phyloP scores from a whole-genome alignment of 2,329 filamentous ascomycete species.

The Fusarium proliferatum region DNA sequence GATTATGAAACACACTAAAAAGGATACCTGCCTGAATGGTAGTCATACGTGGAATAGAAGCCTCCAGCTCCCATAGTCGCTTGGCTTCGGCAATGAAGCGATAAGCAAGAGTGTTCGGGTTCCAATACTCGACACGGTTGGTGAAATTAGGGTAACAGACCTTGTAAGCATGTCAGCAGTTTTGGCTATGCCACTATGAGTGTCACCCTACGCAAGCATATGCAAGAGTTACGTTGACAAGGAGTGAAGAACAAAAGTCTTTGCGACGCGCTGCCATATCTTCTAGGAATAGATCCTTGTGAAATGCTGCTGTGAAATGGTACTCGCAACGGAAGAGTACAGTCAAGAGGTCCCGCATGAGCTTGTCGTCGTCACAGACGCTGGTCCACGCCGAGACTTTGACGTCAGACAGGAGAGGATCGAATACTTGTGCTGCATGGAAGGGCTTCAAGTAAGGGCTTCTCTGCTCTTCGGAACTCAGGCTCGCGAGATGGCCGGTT shows the following conservation, averaged over 20 bases:
- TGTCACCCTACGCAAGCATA: conserved; percentile 49
- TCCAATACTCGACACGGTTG: conserved; percentile 52
- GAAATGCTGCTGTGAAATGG: conserved; percentile 50
- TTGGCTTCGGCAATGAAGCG: conserved; percentile 54
- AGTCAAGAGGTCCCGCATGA: conserved; percentile 49
- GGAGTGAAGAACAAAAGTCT: conserved; percentile 53
- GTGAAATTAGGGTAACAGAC: conserved; percentile 44
- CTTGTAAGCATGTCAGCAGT: conserved; percentile 25
- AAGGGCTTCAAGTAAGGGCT: conserved; percentile 51
- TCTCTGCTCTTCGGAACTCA: conserved; percentile 20
- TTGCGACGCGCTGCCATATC: conserved; percentile 48
- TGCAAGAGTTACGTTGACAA: conserved; percentile 54
- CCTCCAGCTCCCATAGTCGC: conserved; percentile 53
- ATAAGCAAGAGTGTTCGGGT: conserved; percentile 49
- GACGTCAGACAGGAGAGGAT: conserved; percentile 47
- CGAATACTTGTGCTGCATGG: conserved; percentile 49
- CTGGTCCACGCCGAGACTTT: conserved; percentile 52
- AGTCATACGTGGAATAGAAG: conserved; percentile 44
- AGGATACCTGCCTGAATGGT: conserved; percentile 52
- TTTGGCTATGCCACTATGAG: rapidly evolving
- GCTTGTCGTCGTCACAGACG: conserved; percentile 49
- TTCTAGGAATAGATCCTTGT: conserved; percentile 55
- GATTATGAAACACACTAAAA: conserved; percentile 47
- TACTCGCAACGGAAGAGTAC: conserved; percentile 51
- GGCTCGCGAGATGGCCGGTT: neutral